Base-by-base conservation (phyloP, 345 rosid species). In the Sisymbrium altissimum region DNA sequence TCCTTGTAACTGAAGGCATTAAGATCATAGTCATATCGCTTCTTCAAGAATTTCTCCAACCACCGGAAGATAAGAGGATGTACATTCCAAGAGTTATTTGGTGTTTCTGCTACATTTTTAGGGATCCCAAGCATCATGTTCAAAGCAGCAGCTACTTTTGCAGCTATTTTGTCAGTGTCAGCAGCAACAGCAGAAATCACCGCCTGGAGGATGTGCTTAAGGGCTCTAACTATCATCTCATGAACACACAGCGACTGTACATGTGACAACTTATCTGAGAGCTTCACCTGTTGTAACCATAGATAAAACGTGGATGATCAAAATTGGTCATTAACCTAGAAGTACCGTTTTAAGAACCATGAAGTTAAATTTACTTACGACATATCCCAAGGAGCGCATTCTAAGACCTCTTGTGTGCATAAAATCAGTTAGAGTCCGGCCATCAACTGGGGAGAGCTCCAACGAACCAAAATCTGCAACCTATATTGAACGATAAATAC, bases 351-450 rank as follows among this genome's bases (percentile, higher is more conserved):
- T 39, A 64, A 64, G 19, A 64, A 23, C 14, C 21, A n/a, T 32
- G 52, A 77, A 11, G 14, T 48, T 46, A 21, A 58, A 39, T 41
- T 52, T 55, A 84, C 99, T 92, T 85, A 95, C 99, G 63, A 95
- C 93, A 70, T 80, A 90, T 76, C 99, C 99, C 60, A 95, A 71
- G 33, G 99, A 95, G 68, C 90, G 92, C 96, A 95, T 90, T 78
- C 82, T 87, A 81, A 95, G 96, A 79, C 99, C 99, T 83, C 99
- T 95, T 66, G 99, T 89, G 79, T 95, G 99, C 99, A 95, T 90
- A 84, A 95, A 95, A 81, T 95, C 99, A 62, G 97, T 95, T 62
- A 95, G 83, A 68, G 99, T 95, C 81, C 96, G 93, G 13, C 99
- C 97, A 87, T 95, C 99, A 55, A 95, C 99, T 27, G 99, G 99